These are phyloP conservation scores for Geoglossum glabrum DNA, from an alignment of 495 filamentous ascomycete genomes.

Conservation along the genomic window DNA sequence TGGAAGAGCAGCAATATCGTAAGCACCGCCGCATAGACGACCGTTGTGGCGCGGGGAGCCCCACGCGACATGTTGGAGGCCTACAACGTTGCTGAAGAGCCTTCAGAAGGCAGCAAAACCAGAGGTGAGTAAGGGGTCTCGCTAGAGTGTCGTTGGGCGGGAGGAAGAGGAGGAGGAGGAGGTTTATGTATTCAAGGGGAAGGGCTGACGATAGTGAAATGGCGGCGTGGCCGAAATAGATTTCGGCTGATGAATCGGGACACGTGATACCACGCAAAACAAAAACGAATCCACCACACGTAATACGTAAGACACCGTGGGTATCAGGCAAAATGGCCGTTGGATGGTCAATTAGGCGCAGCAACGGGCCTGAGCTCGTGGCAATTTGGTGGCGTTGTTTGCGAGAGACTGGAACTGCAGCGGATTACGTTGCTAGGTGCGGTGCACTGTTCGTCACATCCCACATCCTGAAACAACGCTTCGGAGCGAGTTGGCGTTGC, in stretches of 20 bases:
- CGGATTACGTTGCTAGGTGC: background rate
- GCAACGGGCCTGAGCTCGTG: background rate
- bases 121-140: background rate
- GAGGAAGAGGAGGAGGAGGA: background rate
- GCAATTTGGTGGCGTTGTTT: no score
- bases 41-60: slow-evolving; percentile 16
- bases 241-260: background rate
- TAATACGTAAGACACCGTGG: no score
- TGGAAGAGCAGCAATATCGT: slow-evolving; percentile 32
- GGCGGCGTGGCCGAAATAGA: background rate
- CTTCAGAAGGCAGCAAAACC: background rate
- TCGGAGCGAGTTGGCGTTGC: background rate
- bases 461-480: background rate
- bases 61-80: slow-evolving; percentile 14
- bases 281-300: no score
- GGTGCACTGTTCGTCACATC: background rate
- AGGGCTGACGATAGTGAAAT: background rate
- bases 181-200: background rate
- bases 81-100: background rate
- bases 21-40: slow-evolving; percentile 24
- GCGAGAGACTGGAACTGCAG: background rate
- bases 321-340: no score
- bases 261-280: background rate
- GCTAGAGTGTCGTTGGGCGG: no score
- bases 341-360: background rate